Base-by-base conservation (phyloP, 225 moss, liverwort and hornwort species). In the Marchantia paleacea region DNA sequence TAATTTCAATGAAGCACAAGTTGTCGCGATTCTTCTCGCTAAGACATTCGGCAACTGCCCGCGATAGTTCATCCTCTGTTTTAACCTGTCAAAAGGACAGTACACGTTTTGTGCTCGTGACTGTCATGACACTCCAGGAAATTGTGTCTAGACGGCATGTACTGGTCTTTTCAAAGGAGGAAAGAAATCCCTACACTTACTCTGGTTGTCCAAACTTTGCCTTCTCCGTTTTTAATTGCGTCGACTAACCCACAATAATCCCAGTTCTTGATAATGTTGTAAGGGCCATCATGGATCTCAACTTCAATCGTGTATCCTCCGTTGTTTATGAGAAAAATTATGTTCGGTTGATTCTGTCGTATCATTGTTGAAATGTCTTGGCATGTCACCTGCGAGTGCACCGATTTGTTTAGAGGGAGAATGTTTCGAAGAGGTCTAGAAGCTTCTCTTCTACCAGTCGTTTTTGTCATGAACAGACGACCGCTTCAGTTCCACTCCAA, bases 331-430 rank as follows among this genome's bases (percentile, higher is more conserved):
- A 92, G 78, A 69, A 92, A 92, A 7, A 92, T 92, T 7, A 92
- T 83, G 73, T 62, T 83, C 18, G 60, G 77, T 31, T 83, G 86
- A 10, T 89, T 71, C 67, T 89, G 88, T 10, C 86, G 77, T 24
- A 92, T 87, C 91, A 92, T 92, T 1, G 91, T 92, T 64, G 91
- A 91, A 12, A 92, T 72, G 68, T 92, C 92, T 87, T 92, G 92
- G n/a, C 86, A 84, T 74, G 83, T 81, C 58, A 91, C 89, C 86
- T 92, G 79, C 52, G 81, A 78, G 22, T 18, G 19, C 47, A 31
- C 18, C 7, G 19, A 2, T 2, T 64, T 66, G 66, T 66, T 12
- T 26, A 26, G 29, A 66, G 12, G 12, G 25, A 29, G 9, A 8
- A 66, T 66, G 28, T 14, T 66, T 4, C 13, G 9, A 13, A 66